Evolutionary conservation across 805 yeast species (phyloP).

Genomic region (Teunomyces tritomae): DNA sequence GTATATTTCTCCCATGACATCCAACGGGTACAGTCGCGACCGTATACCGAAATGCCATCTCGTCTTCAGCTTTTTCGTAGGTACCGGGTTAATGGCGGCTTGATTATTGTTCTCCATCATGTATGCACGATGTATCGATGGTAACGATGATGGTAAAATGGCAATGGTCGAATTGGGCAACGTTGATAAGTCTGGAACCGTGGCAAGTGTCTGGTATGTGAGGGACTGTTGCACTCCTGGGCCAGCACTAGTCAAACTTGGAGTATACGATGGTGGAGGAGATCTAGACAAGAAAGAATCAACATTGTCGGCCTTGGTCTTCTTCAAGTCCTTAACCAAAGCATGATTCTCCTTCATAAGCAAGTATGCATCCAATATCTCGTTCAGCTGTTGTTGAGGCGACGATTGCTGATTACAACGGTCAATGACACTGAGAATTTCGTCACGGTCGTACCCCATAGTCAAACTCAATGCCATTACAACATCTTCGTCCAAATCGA

Average conservation of each 20-base stretch:
- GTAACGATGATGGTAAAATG: constrained; percentile 87
- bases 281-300: constrained; percentile 60
- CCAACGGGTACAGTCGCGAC: constrained; percentile 92
- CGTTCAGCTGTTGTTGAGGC: constrained; percentile 48
- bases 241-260: constrained; percentile 26
- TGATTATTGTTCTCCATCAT: constrained; percentile 59
- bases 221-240: constrained; percentile 46
- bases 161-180: constrained; percentile 82
- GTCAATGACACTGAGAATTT: constrained; percentile 22
- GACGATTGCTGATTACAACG: constrained; percentile 17
- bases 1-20: constrained; percentile 98
- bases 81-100: constrained; percentile 47
- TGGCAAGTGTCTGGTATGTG: constrained; percentile 47
- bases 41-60: constrained; percentile 99
- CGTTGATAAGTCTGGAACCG: constrained; percentile 46
- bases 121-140: constrained; percentile 89
- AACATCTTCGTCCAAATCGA: constrained; percentile 28
- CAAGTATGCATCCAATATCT: constrained; percentile 82
- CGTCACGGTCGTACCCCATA: constrained; percentile 30
- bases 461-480: constrained; percentile 26
- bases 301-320: constrained; percentile 47
- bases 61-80: constrained; percentile 83
- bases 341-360: constrained; percentile 76
- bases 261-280: constrained; percentile 49
- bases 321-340: constrained; percentile 64